Evolutionary conservation across 202 grass and related monocot genomes (phyloP).

Genomic region (Eragrostis tef): DNA sequence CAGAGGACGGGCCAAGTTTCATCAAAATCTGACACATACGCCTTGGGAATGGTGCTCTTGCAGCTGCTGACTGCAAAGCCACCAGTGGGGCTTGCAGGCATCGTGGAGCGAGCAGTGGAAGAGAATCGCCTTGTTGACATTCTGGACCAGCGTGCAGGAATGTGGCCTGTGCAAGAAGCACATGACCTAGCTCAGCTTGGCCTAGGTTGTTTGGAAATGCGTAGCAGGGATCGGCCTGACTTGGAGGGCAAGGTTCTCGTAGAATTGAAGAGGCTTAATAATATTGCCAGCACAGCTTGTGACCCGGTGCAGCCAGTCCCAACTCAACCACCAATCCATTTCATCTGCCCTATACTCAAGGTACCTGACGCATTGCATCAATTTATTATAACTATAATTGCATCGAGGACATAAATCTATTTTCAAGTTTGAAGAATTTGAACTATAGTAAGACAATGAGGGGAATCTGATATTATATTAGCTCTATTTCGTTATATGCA

Average conservation of each 20-base stretch:
- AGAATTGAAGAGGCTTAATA: conserved; percentile 59
- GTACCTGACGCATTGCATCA: conserved; percentile 31
- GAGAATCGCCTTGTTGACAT: conserved; percentile 44
- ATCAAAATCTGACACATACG: conserved; percentile 64
- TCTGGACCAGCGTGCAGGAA: conserved; percentile 55
- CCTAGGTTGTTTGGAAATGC: conserved; percentile 64
- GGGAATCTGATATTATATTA: not conserved
- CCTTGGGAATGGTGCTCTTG: conserved; percentile 70
- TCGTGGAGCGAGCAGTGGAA: conserved; percentile 59
- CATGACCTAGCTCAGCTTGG: conserved; percentile 58
- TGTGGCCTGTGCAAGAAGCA: conserved; percentile 57
- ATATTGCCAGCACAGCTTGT: conserved; percentile 9
- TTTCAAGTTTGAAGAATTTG: not conserved
- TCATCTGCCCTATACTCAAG: conserved; percentile 70
- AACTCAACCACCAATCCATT: conserved; percentile 52
- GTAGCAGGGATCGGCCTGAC: conserved; percentile 66
- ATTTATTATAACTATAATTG: conserved; percentile 17
- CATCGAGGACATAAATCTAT: not conserved
- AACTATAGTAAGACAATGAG: not conserved
- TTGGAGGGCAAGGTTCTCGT: conserved; percentile 53
- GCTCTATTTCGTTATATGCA: not conserved
- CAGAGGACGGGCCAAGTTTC: conserved; percentile 74
- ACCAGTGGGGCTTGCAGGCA: conserved; percentile 51
- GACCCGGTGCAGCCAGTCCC: conserved; percentile 5
- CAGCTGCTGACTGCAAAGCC: conserved; percentile 65